These are phyloP conservation scores for Haplosporangium sp. DNA, from an alignment of 371 early-diverging fungal genomes.

Conservation along the genomic window DNA sequence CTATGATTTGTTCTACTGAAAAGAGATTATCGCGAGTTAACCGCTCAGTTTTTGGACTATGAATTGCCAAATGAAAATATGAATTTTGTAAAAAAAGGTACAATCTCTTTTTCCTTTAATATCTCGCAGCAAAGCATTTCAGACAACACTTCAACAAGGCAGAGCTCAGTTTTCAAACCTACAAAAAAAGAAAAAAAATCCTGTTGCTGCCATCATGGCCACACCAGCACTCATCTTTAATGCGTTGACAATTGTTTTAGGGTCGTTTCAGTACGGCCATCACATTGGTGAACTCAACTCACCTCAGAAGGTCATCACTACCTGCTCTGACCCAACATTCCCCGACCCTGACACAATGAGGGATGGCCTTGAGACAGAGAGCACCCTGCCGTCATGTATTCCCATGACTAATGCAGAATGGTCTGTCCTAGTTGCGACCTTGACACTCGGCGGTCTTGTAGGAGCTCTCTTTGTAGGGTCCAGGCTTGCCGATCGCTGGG, in stretches of 20 bases:
- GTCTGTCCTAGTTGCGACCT: constrained; percentile 76
- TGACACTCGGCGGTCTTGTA: constrained; percentile 84
- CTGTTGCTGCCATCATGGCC: constrained; percentile 31
- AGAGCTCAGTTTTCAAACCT: no score
- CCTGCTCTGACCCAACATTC: constrained; percentile 59
- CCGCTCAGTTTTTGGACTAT: no score
- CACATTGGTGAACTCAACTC: constrained; percentile 87
- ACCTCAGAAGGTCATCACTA: constrained; percentile 76
- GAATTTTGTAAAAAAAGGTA: no score
- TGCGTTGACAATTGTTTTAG: constrained; percentile 55
- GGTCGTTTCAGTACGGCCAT: constrained; percentile 86
- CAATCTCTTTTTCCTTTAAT: neutral
- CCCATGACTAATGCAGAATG: constrained; percentile 84
- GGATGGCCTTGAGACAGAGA: constrained; percentile 15
- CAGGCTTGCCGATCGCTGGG: constrained; percentile 74
- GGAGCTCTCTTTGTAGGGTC: constrained; percentile 84
- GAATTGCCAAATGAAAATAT: no score
- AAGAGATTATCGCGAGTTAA: no score
- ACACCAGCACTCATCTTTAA: constrained; percentile 52
- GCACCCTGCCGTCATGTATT: constrained; percentile 76
- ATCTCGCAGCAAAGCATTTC: neutral
- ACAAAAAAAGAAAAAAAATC: constrained; percentile 5
- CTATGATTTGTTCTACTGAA: no score
- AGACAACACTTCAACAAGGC: neutral
- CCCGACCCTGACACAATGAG: constrained; percentile 11